Conservation (phyloP, 805 yeast genomes). For the Cyberlindnera maritima region DNA sequence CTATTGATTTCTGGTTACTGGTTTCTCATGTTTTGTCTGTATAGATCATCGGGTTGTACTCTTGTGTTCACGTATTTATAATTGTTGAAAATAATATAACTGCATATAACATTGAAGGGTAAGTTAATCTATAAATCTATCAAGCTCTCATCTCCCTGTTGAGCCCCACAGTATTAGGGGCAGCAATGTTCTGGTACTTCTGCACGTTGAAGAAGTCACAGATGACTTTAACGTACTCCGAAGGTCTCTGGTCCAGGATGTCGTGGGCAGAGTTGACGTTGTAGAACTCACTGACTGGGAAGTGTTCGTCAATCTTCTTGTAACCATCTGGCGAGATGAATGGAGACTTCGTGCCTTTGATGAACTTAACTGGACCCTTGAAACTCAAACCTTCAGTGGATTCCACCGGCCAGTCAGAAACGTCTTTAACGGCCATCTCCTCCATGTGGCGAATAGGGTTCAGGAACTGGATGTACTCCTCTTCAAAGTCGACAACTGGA, state of each 20-base stretch:
- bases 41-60: neutral
- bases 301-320: constrained; percentile 23
- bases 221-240: constrained; percentile 29
- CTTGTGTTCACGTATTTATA: neutral
- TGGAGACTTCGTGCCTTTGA: constrained; percentile 27
- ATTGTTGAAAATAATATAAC: no score
- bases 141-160: constrained; percentile 8
- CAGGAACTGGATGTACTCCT: constrained; percentile 29
- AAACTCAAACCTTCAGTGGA: constrained; percentile 19
- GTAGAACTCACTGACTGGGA: constrained; percentile 26
- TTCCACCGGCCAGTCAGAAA: constrained; percentile 35
- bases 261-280: constrained; percentile 32
- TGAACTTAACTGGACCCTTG: constrained; percentile 25
- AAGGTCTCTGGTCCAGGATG: constrained; percentile 41
- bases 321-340: constrained; percentile 23
- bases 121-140: no score
- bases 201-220: constrained; percentile 26
- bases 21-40: neutral
- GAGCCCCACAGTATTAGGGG: constrained; percentile 7
- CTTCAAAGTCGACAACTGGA: constrained; percentile 28
- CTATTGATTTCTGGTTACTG: no score
- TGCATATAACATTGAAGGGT: no score
- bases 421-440: constrained; percentile 27
- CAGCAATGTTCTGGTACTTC: constrained; percentile 21
- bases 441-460: constrained; percentile 34